These are phyloP conservation scores for Termitomyces sp. DNA, from an alignment of 768 basidiomycete genomes.

Conservation along the genomic window DNA sequence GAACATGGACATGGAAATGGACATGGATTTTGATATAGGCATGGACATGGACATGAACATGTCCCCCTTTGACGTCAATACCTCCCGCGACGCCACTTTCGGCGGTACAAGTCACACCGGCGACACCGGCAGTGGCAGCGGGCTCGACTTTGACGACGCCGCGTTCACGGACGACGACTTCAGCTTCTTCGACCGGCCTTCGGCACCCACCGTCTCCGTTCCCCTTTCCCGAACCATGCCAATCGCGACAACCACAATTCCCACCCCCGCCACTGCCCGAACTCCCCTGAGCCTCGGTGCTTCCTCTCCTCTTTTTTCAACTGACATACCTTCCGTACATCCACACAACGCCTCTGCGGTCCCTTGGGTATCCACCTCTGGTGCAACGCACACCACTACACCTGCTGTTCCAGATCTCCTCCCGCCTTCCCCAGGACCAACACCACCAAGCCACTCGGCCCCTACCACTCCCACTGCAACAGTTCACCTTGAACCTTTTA, in stretches of 20 bases:
- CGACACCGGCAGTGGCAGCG: conserved; percentile 19
- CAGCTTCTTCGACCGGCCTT: conserved; percentile 74
- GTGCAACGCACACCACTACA: conserved; percentile 15
- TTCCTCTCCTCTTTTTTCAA: conserved; percentile 3
- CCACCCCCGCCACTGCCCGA: conserved; percentile 26
- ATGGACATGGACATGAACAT: conserved; percentile 30
- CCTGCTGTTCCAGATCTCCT: conserved; percentile 33
- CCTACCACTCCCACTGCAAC: conserved; percentile 44
- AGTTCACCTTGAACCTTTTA: conserved; percentile 35
- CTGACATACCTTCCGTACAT: not conserved
- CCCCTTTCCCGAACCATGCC: not conserved
- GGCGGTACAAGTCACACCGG: not conserved
- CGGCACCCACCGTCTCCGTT: conserved; percentile 11
- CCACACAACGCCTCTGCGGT: conserved; percentile 2
- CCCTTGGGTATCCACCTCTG: conserved; percentile 7
- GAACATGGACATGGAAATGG: conserved; percentile 31
- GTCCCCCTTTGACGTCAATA: conserved; percentile 16
- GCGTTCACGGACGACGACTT: conserved; percentile 86
- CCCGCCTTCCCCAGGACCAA: conserved; percentile 46
- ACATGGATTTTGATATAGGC: conserved; percentile 40
- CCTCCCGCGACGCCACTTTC: not conserved
- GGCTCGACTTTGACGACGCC: conserved; percentile 45
- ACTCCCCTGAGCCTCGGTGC: conserved; percentile 2
- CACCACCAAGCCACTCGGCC: conserved; percentile 38
- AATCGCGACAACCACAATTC: not conserved